phyloP scores from a whole-genome alignment of 1,284 basidiomycete species.

The Paramarasmius palmivorus region DNA sequence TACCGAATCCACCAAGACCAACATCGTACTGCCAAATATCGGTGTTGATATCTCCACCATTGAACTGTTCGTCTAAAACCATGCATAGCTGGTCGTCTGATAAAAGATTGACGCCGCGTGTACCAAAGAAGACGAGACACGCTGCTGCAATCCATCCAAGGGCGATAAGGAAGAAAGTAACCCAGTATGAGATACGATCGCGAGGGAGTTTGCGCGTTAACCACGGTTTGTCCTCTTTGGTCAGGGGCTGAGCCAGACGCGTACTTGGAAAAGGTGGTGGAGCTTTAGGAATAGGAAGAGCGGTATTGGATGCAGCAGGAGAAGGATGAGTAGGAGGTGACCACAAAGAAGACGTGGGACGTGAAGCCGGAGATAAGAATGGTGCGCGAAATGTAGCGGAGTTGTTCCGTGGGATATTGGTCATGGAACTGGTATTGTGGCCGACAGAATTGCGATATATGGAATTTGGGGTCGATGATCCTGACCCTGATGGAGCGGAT shows the following conservation, averaged over 20 bases:
- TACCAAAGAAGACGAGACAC: constrained; percentile 41
- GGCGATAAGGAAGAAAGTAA: constrained; percentile 43
- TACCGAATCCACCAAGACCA: constrained; percentile 77
- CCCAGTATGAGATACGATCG: constrained; percentile 39
- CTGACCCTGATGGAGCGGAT: constrained; percentile 19
- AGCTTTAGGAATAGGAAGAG: constrained; percentile 34
- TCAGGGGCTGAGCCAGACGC: constrained; percentile 45
- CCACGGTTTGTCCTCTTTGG: constrained; percentile 55
- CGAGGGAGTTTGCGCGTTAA: constrained; percentile 33
- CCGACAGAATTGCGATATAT: constrained; percentile 53
- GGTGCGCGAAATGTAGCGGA: constrained; percentile 62
- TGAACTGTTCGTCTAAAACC: constrained; percentile 75
- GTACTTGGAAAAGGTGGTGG: constrained; percentile 52
- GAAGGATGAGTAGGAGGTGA: constrained; percentile 47
- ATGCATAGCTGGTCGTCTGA: constrained; percentile 52
- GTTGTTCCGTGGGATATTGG: constrained; percentile 32
- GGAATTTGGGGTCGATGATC: constrained; percentile 30
- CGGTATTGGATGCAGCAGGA: constrained; percentile 33
- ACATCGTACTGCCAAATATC: constrained; percentile 62
- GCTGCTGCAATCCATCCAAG: constrained; percentile 44
- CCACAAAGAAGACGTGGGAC: constrained; percentile 61
- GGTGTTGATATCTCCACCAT: constrained; percentile 35
- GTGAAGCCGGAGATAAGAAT: constrained; percentile 66
- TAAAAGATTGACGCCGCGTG: constrained; percentile 33
- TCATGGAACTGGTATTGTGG: constrained; percentile 16